Evolutionary conservation across 23 red algal species (phyloP), one percentile per base, ranked within the genome.

Genomic region (Gracilariopsis chorda): DNA sequence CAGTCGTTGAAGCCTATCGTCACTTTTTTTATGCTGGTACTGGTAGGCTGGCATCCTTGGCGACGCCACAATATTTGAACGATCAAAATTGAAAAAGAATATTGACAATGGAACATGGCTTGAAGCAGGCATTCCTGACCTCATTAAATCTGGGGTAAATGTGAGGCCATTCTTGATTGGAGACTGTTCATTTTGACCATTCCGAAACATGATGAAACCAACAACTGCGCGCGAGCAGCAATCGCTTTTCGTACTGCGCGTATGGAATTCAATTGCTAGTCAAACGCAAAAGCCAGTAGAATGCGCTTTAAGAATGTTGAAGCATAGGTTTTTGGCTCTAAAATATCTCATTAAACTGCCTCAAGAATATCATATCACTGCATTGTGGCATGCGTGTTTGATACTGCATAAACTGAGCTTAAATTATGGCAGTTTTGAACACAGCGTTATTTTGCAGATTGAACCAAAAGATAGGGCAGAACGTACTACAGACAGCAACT

Each of bases 241-340:
- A 0, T 51, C 79, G 7, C 62, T 33, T 46, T 16, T 55, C 13
- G 79, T 84, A 20, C 55, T 84, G 10, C 28, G 24, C 23, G 24
- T 12, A 19, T 84, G 79, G 79, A 35, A 84, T 34, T 27, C 0
- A 17, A 62, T 67, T 8, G 58, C 0, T 36, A 44, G 33, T 19
- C 29, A 84, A 34, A 67, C 51, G 41, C 16, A 28, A 40, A 84
- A 84, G 28, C 79, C 55, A 61, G 40, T 84, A 11, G 79, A 63
- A 40, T 84, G 79, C 25, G 49, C 48, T 27, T 84, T 84, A 44
- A 1, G 53, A 40, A 84, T 84, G 67, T 47, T 80, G 43, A 80
- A 80, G 25, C 51, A 80, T 23, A 80, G 46, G 43, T 80, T 80
- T 53, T 16, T 24, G 21, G 29, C 44, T 23, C 25, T 80, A 5